Evolutionary conservation across 768 basidiomycete genomes (phyloP), one percentile per base, ranked within the genome.

Genomic region (button mushroom (Agaricus bisporus)): DNA sequence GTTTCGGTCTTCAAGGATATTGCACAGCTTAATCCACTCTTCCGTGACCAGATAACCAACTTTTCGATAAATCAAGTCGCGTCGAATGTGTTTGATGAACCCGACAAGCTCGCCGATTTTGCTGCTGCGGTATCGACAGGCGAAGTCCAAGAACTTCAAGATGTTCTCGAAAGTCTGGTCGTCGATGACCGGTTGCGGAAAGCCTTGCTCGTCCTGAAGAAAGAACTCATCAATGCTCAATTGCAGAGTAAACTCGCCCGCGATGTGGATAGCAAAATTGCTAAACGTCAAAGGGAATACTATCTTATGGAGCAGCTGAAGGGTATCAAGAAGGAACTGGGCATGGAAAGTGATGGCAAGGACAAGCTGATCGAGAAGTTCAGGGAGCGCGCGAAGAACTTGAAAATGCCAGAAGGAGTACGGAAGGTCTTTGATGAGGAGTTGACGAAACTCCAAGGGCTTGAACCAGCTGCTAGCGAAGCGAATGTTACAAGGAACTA

Each of bases 1-100:
- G 88, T 98, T 59, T 87, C 89, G 42, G 92, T 95, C 37, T 98
- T 98, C 82, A 98, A 98, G 75, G 95, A 98, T 64, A 97, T 98
- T 56, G 95, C 95, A 0, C 91, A 95, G 66, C 80, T 98, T 41
- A 95, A 97, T 68, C 94, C 94, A 1, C 83, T 98, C 59, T 98
- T 98, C 85, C 88, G 95, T 41, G 95, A 98, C 73, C 95, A 98
- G 65, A 95, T 98, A 60, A 93, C 94, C 58, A 93, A 92, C 66
- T 97, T 97, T 68, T 89, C 89, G 14, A 93, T 95, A 69, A 88
- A 88, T 65, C 92, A 95, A 66, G 82, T 91, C 51, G 88, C 93
- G 1, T 80, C 88, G 8, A 97, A 93, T 69, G 89, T 97, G 51
- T 98, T 98, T 61, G 94, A 98, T 63, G 95, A 98, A 63, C 95